Evolutionary conservation across 1,139 yeast genomes (phyloP).

Genomic region (Kurtzmaniella quercitrusa): DNA sequence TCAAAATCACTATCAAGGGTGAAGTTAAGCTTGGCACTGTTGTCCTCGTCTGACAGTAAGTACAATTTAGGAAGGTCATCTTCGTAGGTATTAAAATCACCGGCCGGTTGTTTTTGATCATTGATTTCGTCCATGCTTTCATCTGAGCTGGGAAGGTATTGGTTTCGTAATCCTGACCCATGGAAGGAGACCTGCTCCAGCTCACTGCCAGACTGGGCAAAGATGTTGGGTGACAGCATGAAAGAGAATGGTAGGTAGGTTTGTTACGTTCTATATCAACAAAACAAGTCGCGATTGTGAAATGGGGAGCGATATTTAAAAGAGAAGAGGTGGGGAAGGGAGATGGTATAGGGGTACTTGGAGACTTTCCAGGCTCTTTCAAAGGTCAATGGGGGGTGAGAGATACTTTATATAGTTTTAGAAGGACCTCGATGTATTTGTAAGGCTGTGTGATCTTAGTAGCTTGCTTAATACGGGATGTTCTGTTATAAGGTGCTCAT

Average conservation of each 20-base stretch:
- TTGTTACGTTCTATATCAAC: no score
- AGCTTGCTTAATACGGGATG: no score
- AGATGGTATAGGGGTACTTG: no score
- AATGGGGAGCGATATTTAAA: neutral
- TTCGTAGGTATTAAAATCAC: slow-evolving; percentile 3
- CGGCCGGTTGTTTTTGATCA: slow-evolving; percentile 2
- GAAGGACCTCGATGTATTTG: no score
- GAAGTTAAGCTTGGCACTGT: slow-evolving; percentile 2
- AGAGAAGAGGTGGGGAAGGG: neutral
- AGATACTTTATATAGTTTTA: no score
- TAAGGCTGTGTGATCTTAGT: no score
- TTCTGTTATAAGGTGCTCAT: no score
- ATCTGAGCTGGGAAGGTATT: neutral
- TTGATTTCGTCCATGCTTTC: slow-evolving; percentile 10
- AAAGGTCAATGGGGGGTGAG: no score
- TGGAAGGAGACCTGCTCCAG: neutral
- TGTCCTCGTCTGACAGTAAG: slow-evolving; percentile 13
- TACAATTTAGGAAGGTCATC: slow-evolving; percentile 4
- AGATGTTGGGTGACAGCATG: neutral
- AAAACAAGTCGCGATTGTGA: neutral
- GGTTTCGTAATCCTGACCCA: neutral
- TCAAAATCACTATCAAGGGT: slow-evolving; percentile 12
- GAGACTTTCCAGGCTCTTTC: no score
- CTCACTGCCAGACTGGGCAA: neutral
- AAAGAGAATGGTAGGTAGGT: neutral